These are phyloP conservation scores for Termitomyces sp. DNA, from an alignment of 1,284 basidiomycete species.

Conservation along the genomic window DNA sequence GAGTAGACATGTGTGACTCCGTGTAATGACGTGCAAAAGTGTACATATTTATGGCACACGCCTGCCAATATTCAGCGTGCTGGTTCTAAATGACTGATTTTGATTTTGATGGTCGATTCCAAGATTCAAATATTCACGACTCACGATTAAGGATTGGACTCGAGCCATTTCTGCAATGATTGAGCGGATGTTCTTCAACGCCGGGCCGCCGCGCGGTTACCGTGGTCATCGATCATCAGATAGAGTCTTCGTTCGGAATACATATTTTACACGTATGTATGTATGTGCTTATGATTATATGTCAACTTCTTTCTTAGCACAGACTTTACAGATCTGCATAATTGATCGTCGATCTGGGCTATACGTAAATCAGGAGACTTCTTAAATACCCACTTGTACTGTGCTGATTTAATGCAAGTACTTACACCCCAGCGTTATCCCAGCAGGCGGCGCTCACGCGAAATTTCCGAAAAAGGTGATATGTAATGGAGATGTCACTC, in stretches of 20 bases:
- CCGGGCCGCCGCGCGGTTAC: too few species aligned
- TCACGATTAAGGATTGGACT: not conserved
- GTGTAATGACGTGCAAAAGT: constrained; percentile 11
- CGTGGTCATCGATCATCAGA: too few species aligned
- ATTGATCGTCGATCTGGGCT: not conserved
- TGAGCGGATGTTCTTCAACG: not conserved
- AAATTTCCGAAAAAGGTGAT: not conserved
- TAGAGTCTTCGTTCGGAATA: not conserved
- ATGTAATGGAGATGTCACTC: not conserved
- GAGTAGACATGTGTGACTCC: constrained; percentile 35
- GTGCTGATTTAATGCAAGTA: not conserved
- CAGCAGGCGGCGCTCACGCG: not conserved
- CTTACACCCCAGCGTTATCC: not conserved
- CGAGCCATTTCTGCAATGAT: not conserved
- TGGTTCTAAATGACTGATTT: not conserved
- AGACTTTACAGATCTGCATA: not conserved
- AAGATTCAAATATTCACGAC: not conserved
- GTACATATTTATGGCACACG: constrained; percentile 9
- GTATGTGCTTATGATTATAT: not conserved
- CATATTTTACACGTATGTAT: not conserved
- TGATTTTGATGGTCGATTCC: not conserved
- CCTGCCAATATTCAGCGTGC: not conserved
- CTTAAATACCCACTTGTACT: not conserved
- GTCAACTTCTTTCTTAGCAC: not conserved
- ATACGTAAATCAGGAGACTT: not conserved